phyloP scores from a whole-genome alignment of 768 basidiomycete genomes.

The Hysterangium stoloniferum region DNA sequence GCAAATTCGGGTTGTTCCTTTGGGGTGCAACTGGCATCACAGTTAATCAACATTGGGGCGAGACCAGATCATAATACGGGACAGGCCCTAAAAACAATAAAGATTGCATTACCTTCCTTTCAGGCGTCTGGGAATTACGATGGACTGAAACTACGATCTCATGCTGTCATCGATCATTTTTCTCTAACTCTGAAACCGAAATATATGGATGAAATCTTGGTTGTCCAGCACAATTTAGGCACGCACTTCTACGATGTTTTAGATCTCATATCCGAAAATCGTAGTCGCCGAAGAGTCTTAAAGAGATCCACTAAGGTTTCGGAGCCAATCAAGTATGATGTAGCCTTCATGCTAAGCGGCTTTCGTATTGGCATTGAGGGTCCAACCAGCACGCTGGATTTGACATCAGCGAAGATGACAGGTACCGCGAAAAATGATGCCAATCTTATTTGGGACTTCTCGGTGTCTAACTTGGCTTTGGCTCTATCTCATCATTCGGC shows the following conservation, averaged over 20 bases:
- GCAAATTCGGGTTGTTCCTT: constrained; percentile 32
- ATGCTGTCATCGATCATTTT: constrained; percentile 60
- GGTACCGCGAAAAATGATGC: constrained; percentile 47
- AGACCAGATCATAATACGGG: constrained; percentile 33
- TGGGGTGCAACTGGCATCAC: constrained; percentile 58
- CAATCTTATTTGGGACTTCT: constrained; percentile 56
- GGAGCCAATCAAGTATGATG: constrained; percentile 37
- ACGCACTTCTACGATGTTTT: constrained; percentile 82
- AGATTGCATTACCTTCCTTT: constrained; percentile 58
- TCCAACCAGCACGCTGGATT: constrained; percentile 57
- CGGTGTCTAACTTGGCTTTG: constrained; percentile 68
- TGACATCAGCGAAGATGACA: constrained; percentile 70
- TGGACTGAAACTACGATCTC: constrained; percentile 39
- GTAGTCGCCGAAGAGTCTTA: constrained; percentile 23
- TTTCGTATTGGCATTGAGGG: constrained; percentile 77
- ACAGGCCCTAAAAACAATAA: constrained; percentile 30
- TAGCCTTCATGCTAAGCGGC: constrained; percentile 46
- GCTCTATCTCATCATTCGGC: constrained; percentile 64
- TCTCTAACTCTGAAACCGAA: constrained; percentile 70
- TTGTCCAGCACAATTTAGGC: constrained; percentile 83
- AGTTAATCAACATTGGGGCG: constrained; percentile 45
- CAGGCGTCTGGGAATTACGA: constrained; percentile 54
- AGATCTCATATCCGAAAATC: constrained; percentile 52
- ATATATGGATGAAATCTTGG: constrained; percentile 76
- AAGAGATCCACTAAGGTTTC: constrained; percentile 6